Evolutionary conservation across 495 filamentous ascomycete genomes (phyloP).

Genomic region (Emericellopsis terricola): DNA sequence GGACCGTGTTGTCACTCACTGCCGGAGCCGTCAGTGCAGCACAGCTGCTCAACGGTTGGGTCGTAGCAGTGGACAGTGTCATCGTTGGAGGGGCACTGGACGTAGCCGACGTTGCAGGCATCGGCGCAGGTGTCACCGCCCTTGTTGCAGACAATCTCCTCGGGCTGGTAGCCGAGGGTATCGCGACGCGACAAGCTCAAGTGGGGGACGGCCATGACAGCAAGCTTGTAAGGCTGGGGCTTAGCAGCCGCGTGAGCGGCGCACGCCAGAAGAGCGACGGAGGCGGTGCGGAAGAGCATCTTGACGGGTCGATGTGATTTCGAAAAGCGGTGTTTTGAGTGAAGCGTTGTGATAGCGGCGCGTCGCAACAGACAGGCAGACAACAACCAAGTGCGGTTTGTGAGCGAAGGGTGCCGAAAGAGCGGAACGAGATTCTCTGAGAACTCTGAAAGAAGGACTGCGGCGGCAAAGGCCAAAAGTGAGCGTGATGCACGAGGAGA

Average conservation of each 20-base stretch:
- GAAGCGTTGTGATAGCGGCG: neutral
- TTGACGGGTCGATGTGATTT: conserved; percentile 3
- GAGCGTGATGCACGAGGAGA: neutral
- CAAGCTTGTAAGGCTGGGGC: conserved; percentile 22
- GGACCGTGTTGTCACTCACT: conserved; percentile 13
- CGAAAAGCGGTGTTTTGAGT: neutral
- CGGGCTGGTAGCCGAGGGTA: conserved; percentile 21
- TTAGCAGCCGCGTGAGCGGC: conserved; percentile 13
- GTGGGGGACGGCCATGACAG: conserved; percentile 19
- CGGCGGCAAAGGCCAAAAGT: neutral
- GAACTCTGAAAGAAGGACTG: conserved; percentile 3
- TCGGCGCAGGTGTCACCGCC: conserved; percentile 27
- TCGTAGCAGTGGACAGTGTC: conserved; percentile 26
- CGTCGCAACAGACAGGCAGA: neutral
- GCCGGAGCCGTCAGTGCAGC: conserved; percentile 24
- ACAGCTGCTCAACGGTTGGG: conserved; percentile 18
- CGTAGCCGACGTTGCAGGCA: conserved; percentile 26
- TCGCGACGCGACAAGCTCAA: conserved; percentile 20
- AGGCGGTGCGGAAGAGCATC: conserved; percentile 21
- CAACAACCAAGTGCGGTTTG: neutral
- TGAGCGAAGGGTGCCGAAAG: conserved; percentile 1
- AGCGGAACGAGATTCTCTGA: conserved; percentile 4
- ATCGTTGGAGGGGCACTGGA: conserved; percentile 20
- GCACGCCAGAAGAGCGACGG: conserved; percentile 20
- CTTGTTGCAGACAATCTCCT: conserved; percentile 17